phyloP scores from a whole-genome alignment of 1,139 yeast genomes.

The Candida albicans region DNA sequence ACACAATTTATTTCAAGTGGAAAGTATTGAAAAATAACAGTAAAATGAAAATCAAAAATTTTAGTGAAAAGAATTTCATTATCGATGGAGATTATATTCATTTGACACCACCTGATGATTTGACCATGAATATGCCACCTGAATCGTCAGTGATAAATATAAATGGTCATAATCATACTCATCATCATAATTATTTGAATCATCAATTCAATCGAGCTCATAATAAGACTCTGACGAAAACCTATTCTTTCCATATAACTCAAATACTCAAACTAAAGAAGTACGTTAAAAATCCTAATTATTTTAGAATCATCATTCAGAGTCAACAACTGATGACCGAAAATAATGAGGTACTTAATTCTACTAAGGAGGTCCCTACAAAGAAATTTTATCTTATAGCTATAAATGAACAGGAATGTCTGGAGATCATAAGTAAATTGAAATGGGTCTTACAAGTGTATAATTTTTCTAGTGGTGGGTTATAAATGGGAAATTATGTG shows the following conservation, averaged over 20 bases:
- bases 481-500: conserved; percentile 1
- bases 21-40: conserved; percentile 88
- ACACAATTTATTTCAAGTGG: conserved; percentile 52
- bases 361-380: conserved; percentile 28
- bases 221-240: conserved; percentile 56
- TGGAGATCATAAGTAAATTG: conserved; percentile 72
- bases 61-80: conserved; percentile 73
- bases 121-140: conserved; percentile 48
- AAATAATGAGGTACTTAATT: conserved; percentile 25
- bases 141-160: conserved; percentile 18
- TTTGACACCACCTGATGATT: conserved; percentile 73
- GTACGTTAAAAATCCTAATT: conserved; percentile 70
- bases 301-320: conserved; percentile 79
- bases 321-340: conserved; percentile 43
- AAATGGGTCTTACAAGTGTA: conserved; percentile 54
- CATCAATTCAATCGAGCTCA: conserved; percentile 48
- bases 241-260: conserved; percentile 82
- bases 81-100: conserved; percentile 94
- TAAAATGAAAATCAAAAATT: conserved; percentile 69
- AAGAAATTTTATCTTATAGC: conserved; percentile 92
- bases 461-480: conserved; percentile 16
- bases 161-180: conserved; percentile 16
- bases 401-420: conserved; percentile 56
- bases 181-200: conserved; percentile 35
- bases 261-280: conserved; percentile 78